phyloP scores from a whole-genome alignment of 495 filamentous ascomycete species.

The Tuber borchii region DNA sequence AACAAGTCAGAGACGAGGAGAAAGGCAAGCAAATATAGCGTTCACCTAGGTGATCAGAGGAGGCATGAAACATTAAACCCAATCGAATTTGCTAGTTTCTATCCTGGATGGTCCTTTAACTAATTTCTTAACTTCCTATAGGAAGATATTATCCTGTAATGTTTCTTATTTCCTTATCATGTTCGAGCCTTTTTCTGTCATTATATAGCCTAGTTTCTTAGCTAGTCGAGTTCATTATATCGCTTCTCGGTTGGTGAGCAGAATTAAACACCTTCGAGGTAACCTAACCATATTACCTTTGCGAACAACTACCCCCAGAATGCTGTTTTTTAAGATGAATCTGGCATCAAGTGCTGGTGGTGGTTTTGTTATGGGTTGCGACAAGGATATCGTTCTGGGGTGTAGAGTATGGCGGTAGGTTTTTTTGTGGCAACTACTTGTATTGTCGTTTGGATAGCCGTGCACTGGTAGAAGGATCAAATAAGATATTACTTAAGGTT shows the following conservation, averaged over 20 bases:
- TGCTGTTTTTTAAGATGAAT: not conserved
- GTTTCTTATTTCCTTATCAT: not conserved
- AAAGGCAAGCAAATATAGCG: not conserved
- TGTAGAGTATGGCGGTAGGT: too few species aligned
- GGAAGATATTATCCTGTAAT: not conserved
- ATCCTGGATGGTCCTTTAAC: not conserved
- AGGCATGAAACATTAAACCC: not conserved
- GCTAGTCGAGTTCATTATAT: not conserved
- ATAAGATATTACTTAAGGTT: too few species aligned
- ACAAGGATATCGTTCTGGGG: not conserved
- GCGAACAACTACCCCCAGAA: not conserved
- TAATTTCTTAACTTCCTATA: not conserved
- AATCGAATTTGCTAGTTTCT: not conserved
- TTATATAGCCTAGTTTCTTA: not conserved
- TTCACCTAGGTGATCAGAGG: not conserved
- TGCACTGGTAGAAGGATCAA: too few species aligned
- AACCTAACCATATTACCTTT: too few species aligned
- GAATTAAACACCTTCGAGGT: not conserved
- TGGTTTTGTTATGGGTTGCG: not conserved
- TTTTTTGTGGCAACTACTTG: too few species aligned
- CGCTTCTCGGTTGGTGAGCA: not conserved
- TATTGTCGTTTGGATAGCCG: too few species aligned
- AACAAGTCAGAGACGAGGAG: not conserved
- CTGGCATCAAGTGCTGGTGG: too few species aligned
- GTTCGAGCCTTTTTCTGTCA: not conserved